phyloP scores from a whole-genome alignment of 2,329 filamentous ascomycete species.

The Fusarium succisae region DNA sequence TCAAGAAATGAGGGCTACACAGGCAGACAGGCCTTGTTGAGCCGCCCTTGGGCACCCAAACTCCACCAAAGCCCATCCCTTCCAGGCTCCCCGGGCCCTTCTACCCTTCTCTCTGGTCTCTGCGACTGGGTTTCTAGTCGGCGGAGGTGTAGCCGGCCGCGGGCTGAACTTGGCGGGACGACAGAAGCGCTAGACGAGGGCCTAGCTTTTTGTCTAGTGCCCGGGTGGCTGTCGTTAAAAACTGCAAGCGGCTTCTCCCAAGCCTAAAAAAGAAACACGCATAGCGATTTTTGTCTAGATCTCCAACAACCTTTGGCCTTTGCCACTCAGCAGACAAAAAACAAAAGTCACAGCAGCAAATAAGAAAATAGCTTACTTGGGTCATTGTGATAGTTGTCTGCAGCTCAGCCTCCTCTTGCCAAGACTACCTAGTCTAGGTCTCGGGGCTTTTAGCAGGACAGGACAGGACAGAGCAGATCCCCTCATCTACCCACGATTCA shows the following conservation, averaged over 20 bases:
- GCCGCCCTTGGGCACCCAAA: conserved; percentile 29
- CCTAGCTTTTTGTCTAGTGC: conserved; percentile 15
- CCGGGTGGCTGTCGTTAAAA: conserved; percentile 35
- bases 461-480: conserved; percentile 7
- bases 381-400: conserved; percentile 12
- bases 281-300: conserved; percentile 22
- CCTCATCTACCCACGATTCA: conserved; percentile 5
- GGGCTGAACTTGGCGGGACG: conserved; percentile 30
- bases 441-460: conserved; percentile 25
- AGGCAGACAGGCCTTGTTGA: conserved; percentile 25
- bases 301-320: conserved; percentile 21
- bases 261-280: conserved; percentile 38
- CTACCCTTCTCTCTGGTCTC: neutral
- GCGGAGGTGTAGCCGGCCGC: conserved; percentile 12
- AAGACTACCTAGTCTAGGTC: conserved; percentile 10
- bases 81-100: conserved; percentile 19
- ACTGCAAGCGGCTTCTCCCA: conserved; percentile 36
- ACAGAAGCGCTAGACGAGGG: conserved; percentile 23
- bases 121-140: conserved; percentile 2
- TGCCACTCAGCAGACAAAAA: conserved; percentile 28
- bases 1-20: conserved; percentile 7
- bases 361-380: conserved; percentile 6
- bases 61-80: conserved; percentile 21
- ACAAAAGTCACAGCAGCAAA: conserved; percentile 6
- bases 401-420: conserved; percentile 33